Evolutionary conservation across 495 filamentous ascomycete species (phyloP).

Genomic region (Xanthoparmelia taractica): DNA sequence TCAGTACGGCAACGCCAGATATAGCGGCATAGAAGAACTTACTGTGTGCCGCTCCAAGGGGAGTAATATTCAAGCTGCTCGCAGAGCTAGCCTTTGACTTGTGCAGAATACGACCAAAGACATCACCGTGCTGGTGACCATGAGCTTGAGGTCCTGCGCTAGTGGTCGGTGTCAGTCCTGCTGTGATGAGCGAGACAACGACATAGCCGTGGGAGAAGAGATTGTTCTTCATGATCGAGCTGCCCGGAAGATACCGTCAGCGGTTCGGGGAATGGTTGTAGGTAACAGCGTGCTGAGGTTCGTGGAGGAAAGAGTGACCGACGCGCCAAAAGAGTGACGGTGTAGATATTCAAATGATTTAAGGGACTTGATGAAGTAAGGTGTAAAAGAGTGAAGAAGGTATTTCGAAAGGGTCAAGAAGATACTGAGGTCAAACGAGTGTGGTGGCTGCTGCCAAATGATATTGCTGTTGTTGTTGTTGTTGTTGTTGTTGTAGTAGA

Average conservation of each 20-base stretch:
- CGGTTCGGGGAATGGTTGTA: background rate
- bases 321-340: constrained; percentile 6
- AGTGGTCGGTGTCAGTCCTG: constrained; percentile 1
- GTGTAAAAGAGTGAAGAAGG: constrained; percentile 14
- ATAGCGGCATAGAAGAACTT: background rate
- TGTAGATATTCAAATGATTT: constrained; percentile 3
- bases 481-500: constrained; percentile 11
- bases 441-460: constrained; percentile 19
- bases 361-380: constrained; percentile 19
- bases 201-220: constrained; percentile 1
- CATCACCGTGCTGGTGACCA: constrained; percentile 26
- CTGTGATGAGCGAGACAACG: constrained; percentile 10
- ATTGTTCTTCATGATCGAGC: constrained; percentile 19
- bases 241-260: background rate
- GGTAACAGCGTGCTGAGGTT: background rate
- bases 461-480: no score
- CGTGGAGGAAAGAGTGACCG: background rate
- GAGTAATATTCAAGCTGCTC: constrained; percentile 7
- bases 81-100: constrained; percentile 12
- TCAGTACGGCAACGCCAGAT: background rate
- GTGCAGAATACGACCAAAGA: constrained; percentile 15
- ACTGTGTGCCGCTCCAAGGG: background rate
- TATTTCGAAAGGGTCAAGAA: background rate
- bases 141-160: constrained; percentile 23
- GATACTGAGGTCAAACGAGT: constrained; percentile 11